These are phyloP conservation scores for Stephanodiscus minutulus DNA, from an alignment of 108 stramenopile species.

Conservation along the genomic window DNA sequence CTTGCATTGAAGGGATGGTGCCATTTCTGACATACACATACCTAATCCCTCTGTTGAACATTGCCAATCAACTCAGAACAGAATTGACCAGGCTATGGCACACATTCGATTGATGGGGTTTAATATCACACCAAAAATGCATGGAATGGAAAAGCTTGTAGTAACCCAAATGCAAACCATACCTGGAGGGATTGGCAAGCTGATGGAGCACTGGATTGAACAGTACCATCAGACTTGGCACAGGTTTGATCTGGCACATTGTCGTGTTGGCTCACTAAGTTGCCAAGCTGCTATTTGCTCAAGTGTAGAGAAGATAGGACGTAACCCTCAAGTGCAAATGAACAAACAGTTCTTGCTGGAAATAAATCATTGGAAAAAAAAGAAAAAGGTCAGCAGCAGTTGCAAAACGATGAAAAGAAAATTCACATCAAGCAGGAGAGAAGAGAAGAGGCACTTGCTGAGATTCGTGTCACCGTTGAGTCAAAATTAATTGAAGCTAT, in stretches of 20 bases:
- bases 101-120: slow-evolving; percentile 12
- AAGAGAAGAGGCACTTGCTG: no score
- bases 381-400: no score
- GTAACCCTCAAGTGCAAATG: no score
- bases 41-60: neutral
- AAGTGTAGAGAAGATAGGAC: no score
- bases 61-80: neutral
- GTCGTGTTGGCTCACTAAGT: no score
- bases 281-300: no score
- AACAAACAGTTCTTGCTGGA: no score
- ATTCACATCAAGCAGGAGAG: no score
- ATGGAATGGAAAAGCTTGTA: slow-evolving; percentile 32
- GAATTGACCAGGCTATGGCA: neutral
- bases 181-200: slow-evolving; percentile 4
- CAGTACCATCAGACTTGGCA: slow-evolving; percentile 23
- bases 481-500: no score
- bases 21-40: neutral
- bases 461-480: no score
- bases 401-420: no score
- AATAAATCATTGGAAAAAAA: no score
- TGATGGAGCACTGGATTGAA: slow-evolving; percentile 34
- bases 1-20: slow-evolving; percentile 3
- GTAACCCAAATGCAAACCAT: slow-evolving; percentile 14
- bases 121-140: slow-evolving; percentile 13
- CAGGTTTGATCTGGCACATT: neutral